These are phyloP conservation scores for Rhododendron molle DNA, from an alignment of 148 eudicot species.

Conservation along the genomic window DNA sequence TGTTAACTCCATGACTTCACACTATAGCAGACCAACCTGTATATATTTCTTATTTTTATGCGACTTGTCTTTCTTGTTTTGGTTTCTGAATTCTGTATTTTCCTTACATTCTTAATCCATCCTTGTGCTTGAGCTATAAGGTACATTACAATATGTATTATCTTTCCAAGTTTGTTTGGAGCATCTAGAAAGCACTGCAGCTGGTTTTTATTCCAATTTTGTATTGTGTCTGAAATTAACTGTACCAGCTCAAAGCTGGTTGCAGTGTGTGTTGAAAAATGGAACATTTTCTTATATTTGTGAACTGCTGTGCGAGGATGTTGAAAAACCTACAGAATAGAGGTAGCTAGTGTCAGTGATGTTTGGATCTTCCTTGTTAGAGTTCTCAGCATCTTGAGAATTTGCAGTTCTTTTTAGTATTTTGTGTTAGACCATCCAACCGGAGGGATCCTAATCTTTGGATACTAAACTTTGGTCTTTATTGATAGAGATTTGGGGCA, in stretches of 20 bases:
- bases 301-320: not conserved
- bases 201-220: not conserved
- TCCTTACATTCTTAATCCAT: not conserved
- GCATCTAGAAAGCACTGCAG: not conserved
- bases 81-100: not conserved
- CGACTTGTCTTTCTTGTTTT: not conserved
- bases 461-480: too few relatives aligned
- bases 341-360: not conserved
- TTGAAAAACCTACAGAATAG: not conserved
- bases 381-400: too few relatives aligned
- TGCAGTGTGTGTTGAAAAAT: not conserved
- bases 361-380: too few relatives aligned
- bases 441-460: too few relatives aligned
- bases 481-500: too few relatives aligned
- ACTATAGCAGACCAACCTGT: not conserved
- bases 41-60: not conserved
- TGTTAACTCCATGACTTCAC: not conserved
- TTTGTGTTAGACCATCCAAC: too few relatives aligned
- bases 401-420: too few relatives aligned
- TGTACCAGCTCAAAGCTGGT: not conserved
- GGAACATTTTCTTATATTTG: not conserved
- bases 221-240: not conserved
- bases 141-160: not conserved
- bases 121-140: not conserved
- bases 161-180: not conserved